Percentiles rank a stretch among this genome's conserved stretches.
Evolutionary conservation across 495 filamentous ascomycete species (phyloP).

Genomic region (Xylaria sp.): DNA sequence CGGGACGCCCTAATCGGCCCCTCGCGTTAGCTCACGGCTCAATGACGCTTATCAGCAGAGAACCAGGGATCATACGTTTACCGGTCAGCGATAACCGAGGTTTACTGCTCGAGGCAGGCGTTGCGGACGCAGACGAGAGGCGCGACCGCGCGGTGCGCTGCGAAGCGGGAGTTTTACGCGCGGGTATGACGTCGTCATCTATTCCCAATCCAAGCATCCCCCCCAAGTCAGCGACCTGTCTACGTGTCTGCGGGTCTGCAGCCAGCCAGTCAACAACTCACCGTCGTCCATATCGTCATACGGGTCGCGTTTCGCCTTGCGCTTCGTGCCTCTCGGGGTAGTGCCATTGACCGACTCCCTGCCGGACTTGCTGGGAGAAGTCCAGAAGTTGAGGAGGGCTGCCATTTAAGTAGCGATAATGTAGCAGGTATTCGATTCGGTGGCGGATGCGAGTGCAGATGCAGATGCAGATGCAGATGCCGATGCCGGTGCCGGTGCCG

Average conservation of each 20-base stretch:
- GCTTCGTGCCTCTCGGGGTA: constrained; percentile 34
- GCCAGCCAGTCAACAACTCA: constrained; percentile 24
- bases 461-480: constrained; percentile 19
- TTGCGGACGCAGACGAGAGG: constrained; percentile 38
- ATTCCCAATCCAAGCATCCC: neutral
- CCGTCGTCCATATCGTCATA: constrained; percentile 41
- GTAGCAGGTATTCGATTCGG: neutral
- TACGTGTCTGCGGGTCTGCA: neutral
- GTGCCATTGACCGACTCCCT: constrained; percentile 29
- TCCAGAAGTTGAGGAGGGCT: constrained; percentile 20
- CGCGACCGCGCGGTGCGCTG: constrained; percentile 34
- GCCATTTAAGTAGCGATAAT: constrained; percentile 23
- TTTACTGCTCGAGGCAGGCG: constrained; percentile 29
- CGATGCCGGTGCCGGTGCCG: constrained; percentile 17
- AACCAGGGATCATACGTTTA: constrained; percentile 29
- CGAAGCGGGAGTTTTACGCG: constrained; percentile 30
- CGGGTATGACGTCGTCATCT: constrained; percentile 28
- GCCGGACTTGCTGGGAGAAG: constrained; percentile 1
- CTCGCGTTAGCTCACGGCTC: neutral
- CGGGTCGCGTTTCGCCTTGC: constrained; percentile 40
- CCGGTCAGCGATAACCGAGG: constrained; percentile 22
- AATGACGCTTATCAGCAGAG: neutral
- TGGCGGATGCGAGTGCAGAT: neutral
- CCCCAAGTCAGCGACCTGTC: neutral
- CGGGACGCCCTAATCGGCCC: constrained; percentile 1